phyloP scores from a whole-genome alignment of 2,329 filamentous ascomycete genomes.

The Salinomyces thailandicus region DNA sequence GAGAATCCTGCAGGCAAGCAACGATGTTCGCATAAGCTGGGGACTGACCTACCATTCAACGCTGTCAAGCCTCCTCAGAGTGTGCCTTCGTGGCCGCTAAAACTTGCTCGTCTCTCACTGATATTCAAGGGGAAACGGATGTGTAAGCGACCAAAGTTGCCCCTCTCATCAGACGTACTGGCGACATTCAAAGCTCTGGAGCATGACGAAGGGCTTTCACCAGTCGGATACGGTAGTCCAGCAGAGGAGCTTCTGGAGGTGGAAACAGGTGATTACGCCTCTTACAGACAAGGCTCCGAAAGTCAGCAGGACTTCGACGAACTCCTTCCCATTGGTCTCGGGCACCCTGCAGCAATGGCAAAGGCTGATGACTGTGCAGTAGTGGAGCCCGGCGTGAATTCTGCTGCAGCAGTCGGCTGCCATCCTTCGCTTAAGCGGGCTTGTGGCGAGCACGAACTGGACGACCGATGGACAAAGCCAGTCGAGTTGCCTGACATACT shows the following conservation, averaged over 20 bases:
- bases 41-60: slow-evolving; percentile 13
- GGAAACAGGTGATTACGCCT: background rate
- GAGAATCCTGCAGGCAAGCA: background rate
- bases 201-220: too few species aligned
- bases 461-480: background rate
- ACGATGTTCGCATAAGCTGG: slow-evolving; percentile 13
- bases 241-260: background rate
- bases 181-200: too few species aligned
- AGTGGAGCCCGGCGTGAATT: too few species aligned
- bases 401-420: too few species aligned
- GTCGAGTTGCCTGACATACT: background rate
- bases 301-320: too few species aligned
- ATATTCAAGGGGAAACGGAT: slow-evolving; percentile 6
- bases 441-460: background rate
- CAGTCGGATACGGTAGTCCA: too few species aligned
- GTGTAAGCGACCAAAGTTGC: slow-evolving; percentile 3
- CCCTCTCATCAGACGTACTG: too few species aligned
- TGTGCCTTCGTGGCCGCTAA: slow-evolving; percentile 5
- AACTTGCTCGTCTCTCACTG: slow-evolving; percentile 22
- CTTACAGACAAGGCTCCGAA: too few species aligned
- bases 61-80: slow-evolving; percentile 11
- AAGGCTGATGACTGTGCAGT: too few species aligned
- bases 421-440: too few species aligned
- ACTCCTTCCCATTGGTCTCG: too few species aligned
- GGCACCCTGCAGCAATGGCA: too few species aligned